Percentiles rank a stretch among this genome's conserved stretches.
These are phyloP conservation scores for Nakazawaea pomicola DNA, from an alignment of 805 yeast species.

Conservation along the genomic window DNA sequence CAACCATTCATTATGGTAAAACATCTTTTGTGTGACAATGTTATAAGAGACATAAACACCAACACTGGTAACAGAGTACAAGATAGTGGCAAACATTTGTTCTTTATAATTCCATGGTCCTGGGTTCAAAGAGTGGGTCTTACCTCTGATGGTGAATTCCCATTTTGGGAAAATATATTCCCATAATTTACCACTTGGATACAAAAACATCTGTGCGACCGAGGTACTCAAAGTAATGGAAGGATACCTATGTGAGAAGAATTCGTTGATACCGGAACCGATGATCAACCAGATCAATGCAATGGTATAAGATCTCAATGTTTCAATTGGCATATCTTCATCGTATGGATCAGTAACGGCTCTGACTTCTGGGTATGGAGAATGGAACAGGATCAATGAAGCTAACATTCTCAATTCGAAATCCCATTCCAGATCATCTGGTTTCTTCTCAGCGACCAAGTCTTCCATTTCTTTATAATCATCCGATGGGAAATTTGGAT, in stretches of 20 bases:
- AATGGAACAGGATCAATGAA: conserved; percentile 28
- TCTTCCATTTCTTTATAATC: conserved; percentile 30
- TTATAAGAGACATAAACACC: conserved; percentile 30
- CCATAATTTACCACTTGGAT: conserved; percentile 37
- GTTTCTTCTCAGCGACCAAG: conserved; percentile 16
- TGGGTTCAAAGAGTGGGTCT: conserved; percentile 43
- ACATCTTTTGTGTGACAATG: conserved; percentile 27
- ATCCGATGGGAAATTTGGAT: conserved; percentile 38
- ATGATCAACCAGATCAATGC: conserved; percentile 48
- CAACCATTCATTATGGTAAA: conserved; percentile 30
- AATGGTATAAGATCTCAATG: conserved; percentile 50
- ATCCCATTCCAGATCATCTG: conserved; percentile 20
- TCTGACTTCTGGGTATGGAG: conserved; percentile 64
- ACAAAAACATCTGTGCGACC: conserved; percentile 41
- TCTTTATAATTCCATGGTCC: conserved; percentile 65
- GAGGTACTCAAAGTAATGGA: conserved; percentile 36
- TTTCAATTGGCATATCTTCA: conserved; percentile 44
- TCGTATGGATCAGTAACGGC: conserved; percentile 59
- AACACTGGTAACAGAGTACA: conserved; percentile 30
- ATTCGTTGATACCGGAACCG: conserved; percentile 51
- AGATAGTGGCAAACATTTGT: conserved; percentile 56
- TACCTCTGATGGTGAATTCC: conserved; percentile 32
- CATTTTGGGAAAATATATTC: conserved; percentile 32
- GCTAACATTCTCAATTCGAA: conserved; percentile 29
- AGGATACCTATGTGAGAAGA: conserved; percentile 53